Evolutionary conservation across 352 stramenopile genomes (phyloP).

Genomic region (Globisporangium rhizosaccharum): DNA sequence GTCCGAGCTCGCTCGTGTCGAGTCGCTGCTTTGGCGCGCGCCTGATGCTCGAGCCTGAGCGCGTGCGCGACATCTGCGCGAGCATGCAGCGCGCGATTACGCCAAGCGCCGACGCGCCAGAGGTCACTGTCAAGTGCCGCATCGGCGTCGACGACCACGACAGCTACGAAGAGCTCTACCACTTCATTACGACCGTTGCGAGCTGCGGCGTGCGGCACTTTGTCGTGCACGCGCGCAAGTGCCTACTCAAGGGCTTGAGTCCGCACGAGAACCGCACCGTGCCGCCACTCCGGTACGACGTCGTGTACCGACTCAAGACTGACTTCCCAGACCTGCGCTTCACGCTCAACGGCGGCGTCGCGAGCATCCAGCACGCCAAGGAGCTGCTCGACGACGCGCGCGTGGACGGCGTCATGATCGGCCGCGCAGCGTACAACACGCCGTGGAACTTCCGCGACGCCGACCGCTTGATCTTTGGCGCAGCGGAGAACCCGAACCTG

Average conservation of each 20-base stretch:
- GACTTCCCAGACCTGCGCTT: slow-evolving; percentile 97
- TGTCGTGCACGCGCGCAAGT: slow-evolving; percentile 97
- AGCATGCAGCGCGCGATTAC: slow-evolving; percentile 71
- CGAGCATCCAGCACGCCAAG: slow-evolving; percentile 88
- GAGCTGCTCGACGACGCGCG: slow-evolving; percentile 77
- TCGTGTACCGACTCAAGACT: slow-evolving; percentile 90
- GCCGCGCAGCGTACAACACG: slow-evolving; percentile 83
- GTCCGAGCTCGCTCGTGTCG: slow-evolving; percentile 81
- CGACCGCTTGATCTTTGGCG: slow-evolving; percentile 79
- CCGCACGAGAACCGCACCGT: slow-evolving; percentile 98
- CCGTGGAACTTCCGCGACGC: slow-evolving; percentile 87
- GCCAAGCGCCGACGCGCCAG: slow-evolving; percentile 20
- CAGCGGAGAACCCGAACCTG: slow-evolving; percentile 65
- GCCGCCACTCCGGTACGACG: slow-evolving; percentile 94
- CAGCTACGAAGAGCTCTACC: slow-evolving; percentile 88
- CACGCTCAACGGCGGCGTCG: slow-evolving; percentile 97
- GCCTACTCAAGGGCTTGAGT: slow-evolving; percentile 93
- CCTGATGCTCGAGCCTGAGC: slow-evolving; percentile 95
- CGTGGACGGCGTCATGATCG: slow-evolving; percentile 89
- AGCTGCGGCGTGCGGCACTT: slow-evolving; percentile 92
- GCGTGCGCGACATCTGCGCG: slow-evolving; percentile 90
- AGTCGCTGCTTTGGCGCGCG: slow-evolving; percentile 94
- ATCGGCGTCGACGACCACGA: slow-evolving; percentile 96
- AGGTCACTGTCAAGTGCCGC: slow-evolving; percentile 98
- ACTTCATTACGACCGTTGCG: slow-evolving; percentile 92